These are phyloP conservation scores for Flaveria robusta DNA, from an alignment of 129 eudicot species.

Conservation along the genomic window DNA sequence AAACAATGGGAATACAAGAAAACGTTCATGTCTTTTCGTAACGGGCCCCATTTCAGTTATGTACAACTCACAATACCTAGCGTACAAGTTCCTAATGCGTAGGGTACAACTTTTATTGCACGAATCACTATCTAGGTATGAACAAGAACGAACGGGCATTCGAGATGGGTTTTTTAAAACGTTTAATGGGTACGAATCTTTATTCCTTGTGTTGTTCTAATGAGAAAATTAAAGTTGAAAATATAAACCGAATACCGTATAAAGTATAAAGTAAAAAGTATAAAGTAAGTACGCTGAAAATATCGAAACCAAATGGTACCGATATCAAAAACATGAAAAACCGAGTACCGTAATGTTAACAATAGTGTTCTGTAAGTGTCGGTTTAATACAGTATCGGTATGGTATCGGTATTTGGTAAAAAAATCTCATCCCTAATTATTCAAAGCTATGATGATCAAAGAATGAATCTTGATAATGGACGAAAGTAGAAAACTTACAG, in stretches of 20 bases:
- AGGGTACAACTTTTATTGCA: too few species aligned
- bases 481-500: slow-evolving; percentile 56
- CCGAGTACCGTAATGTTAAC: too few species aligned
- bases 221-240: too few species aligned
- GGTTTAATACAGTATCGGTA: too few species aligned
- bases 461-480: not conserved
- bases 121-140: not conserved
- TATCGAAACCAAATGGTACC: too few species aligned
- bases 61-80: not conserved
- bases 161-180: slow-evolving; percentile 12
- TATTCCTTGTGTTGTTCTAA: not conserved
- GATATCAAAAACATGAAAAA: too few species aligned
- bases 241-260: too few species aligned
- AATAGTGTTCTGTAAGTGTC: too few species aligned
- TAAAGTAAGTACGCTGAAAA: too few species aligned
- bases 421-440: not conserved
- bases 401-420: not conserved
- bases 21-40: slow-evolving; percentile 26
- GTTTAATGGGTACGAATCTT: slow-evolving; percentile 24
- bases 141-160: slow-evolving; percentile 2
- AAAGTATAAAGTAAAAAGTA: too few species aligned
- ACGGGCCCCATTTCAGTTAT: slow-evolving; percentile 22
- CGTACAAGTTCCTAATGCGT: slow-evolving; percentile 11
- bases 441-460: too few species aligned
- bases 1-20: slow-evolving; percentile 15